Conservation (phyloP, 2,329 filamentous ascomycete genomes). For the Penicillium hordei region DNA sequence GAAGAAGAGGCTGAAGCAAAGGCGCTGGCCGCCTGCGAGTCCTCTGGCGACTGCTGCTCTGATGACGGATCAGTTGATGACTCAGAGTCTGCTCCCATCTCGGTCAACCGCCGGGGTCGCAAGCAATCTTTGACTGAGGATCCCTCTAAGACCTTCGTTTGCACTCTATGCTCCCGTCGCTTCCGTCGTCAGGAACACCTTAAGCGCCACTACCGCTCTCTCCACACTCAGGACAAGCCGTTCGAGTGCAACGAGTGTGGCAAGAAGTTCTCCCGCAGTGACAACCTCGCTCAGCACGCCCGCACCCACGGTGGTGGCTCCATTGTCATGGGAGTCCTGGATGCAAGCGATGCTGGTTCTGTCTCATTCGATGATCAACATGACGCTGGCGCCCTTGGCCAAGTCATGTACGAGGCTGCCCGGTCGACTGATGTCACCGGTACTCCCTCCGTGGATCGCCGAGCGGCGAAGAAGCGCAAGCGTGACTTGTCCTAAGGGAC, state of each 20-base stretch:
- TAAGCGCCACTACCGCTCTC: slow-evolving; percentile 96
- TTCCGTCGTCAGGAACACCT: slow-evolving; percentile 98
- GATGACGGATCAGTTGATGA: slow-evolving; percentile 49
- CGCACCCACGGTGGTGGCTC: slow-evolving; percentile 88
- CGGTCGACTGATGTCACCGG: slow-evolving; percentile 64
- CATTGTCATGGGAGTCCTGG: slow-evolving; percentile 85
- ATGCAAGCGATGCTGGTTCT: slow-evolving; percentile 60
- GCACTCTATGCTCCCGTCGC: slow-evolving; percentile 90
- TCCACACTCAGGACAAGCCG: slow-evolving; percentile 97
- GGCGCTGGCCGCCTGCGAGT: slow-evolving; percentile 16
- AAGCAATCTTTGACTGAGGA: slow-evolving; percentile 99
- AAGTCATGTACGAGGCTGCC: slow-evolving; percentile 78
- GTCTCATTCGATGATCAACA: slow-evolving; percentile 49
- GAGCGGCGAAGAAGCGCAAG: slow-evolving; percentile 75
- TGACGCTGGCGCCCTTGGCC: slow-evolving; percentile 67
- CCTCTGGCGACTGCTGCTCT: slow-evolving; percentile 22
- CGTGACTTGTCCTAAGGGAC: slow-evolving; percentile 59
- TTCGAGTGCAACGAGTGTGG: slow-evolving; percentile 97
- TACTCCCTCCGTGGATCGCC: slow-evolving; percentile 41
- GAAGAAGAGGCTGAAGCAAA: slow-evolving; percentile 50
- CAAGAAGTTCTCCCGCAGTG: slow-evolving; percentile 98
- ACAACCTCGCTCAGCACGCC: slow-evolving; percentile 95
- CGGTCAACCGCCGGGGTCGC: slow-evolving; percentile 85
- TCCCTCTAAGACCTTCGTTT: slow-evolving; percentile 97
- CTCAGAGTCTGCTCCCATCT: slow-evolving; percentile 46